phyloP scores from a whole-genome alignment of 148 eudicot genomes.

The Spergularia bocconei region DNA sequence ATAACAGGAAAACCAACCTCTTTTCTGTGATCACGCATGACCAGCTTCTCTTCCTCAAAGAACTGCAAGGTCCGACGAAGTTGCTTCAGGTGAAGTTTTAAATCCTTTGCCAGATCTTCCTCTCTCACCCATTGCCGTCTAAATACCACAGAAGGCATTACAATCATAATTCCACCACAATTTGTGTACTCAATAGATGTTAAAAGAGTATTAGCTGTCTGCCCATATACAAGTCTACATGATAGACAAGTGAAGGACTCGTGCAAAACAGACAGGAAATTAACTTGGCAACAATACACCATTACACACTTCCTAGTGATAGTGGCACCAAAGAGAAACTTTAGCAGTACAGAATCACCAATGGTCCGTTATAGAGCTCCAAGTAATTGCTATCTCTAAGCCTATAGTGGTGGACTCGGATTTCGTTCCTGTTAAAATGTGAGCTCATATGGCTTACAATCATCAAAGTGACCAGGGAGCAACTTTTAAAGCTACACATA shows the following conservation, averaged over 20 bases:
- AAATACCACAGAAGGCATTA: constrained; percentile 7
- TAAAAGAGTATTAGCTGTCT: background rate
- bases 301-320: background rate
- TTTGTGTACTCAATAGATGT: background rate
- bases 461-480: background rate
- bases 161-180: background rate
- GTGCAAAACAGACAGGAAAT: background rate
- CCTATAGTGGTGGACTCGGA: background rate
- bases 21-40: constrained; percentile 87
- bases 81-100: constrained; percentile 90
- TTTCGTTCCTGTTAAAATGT: background rate
- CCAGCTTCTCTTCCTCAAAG: constrained; percentile 93
- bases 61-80: constrained; percentile 88
- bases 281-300: background rate
- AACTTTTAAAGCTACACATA: background rate
- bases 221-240: background rate
- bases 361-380: background rate
- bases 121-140: constrained; percentile 98
- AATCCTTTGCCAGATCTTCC: constrained; percentile 93
- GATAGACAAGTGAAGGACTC: background rate
- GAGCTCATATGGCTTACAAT: background rate
- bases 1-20: constrained; percentile 51
- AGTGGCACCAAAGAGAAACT: background rate
- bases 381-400: background rate
- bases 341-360: background rate